A percentile compares a stretch with the other conserved stretches of the same genome.
Evolutionary conservation across 2,329 filamentous ascomycete genomes (phyloP).

Genomic region (Proliferodiscus dingleyae): DNA sequence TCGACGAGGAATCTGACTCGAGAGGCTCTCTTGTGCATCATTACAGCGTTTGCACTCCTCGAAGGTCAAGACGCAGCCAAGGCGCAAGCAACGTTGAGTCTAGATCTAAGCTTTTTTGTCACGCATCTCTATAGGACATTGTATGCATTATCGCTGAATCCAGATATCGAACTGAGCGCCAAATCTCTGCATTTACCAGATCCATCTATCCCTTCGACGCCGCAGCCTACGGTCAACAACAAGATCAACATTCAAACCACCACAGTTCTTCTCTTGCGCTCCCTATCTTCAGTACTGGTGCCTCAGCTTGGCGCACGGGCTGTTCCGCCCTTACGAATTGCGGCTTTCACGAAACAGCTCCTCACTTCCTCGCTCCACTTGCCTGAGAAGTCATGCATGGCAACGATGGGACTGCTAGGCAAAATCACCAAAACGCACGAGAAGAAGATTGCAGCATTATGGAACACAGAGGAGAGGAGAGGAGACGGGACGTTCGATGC

Average conservation of each 20-base stretch:
- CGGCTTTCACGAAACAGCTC: constrained; percentile 88
- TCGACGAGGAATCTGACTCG: constrained; percentile 70
- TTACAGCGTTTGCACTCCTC: constrained; percentile 93
- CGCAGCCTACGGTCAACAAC: constrained; percentile 44
- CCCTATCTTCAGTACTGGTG: constrained; percentile 74
- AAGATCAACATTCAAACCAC: constrained; percentile 95
- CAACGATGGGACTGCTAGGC: constrained; percentile 70
- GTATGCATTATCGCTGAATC: constrained; percentile 70
- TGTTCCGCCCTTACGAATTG: constrained; percentile 77
- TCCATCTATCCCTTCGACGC: constrained; percentile 45
- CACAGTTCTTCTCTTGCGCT: constrained; percentile 84
- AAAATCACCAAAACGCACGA: constrained; percentile 78
- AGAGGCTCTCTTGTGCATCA: constrained; percentile 87
- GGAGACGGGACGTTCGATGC: constrained; percentile 85
- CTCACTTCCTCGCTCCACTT: constrained; percentile 77
- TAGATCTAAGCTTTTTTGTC: constrained; percentile 94
- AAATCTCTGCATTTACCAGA: constrained; percentile 69
- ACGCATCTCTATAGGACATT: constrained; percentile 88
- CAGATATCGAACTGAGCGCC: constrained; percentile 77
- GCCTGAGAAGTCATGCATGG: constrained; percentile 83
- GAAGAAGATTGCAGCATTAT: constrained; percentile 77
- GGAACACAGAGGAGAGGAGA: constrained; percentile 90
- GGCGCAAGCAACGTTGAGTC: constrained; percentile 72
- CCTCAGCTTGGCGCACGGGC: constrained; percentile 68
- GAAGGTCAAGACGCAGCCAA: constrained; percentile 90